Percentiles rank a stretch among this genome's conserved stretches.
phyloP scores from a whole-genome alignment of 1,139 yeast genomes.

The Debaryomyces sp. region DNA sequence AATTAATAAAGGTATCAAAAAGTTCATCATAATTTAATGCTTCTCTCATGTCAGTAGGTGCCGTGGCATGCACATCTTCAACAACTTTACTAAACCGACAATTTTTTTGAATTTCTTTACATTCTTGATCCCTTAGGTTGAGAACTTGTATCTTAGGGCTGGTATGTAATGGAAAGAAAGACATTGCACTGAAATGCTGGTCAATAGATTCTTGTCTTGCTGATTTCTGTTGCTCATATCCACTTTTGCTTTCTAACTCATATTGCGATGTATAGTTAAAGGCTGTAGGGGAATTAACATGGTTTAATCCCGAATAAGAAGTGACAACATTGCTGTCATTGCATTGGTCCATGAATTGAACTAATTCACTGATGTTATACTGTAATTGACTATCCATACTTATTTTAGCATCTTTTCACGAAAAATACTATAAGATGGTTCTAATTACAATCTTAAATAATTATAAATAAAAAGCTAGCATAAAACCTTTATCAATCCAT shows the following conservation, averaged over 20 bases:
- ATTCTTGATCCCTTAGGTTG: background rate
- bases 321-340: background rate
- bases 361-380: slow-evolving; percentile 4
- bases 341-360: slow-evolving; percentile 6
- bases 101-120: background rate
- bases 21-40: slow-evolving; percentile 1
- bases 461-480: background rate
- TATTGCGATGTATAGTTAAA: background rate
- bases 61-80: background rate
- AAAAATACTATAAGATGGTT: background rate
- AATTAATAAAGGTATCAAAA: slow-evolving; percentile 6
- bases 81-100: background rate
- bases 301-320: background rate
- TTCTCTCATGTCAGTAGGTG: background rate
- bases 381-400: slow-evolving; percentile 7
- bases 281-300: background rate
- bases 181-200: background rate
- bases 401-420: background rate
- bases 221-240: background rate
- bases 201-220: background rate
- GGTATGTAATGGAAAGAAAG: background rate
- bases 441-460: background rate
- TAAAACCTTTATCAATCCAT: background rate
- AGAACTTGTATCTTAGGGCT: background rate
- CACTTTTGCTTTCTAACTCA: background rate